These are phyloP conservation scores for Fusarium sp. DNA, from an alignment of 2,329 filamentous ascomycete genomes.

Conservation along the genomic window DNA sequence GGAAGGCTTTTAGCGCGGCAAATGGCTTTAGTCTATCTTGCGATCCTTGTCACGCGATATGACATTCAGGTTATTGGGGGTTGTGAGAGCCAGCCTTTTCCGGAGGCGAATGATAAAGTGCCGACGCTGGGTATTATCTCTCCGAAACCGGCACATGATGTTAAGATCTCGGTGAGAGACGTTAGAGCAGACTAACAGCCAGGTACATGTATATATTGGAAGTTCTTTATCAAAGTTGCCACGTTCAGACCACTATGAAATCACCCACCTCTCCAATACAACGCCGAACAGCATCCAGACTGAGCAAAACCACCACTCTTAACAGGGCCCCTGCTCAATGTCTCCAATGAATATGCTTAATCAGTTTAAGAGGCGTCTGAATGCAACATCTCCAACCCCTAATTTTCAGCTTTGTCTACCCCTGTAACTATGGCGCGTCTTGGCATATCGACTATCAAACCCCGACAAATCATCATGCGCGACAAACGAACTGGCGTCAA, in stretches of 20 bases:
- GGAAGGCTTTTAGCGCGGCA: neutral
- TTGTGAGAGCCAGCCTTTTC: neutral
- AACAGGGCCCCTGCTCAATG: accelerated
- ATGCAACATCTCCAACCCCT: neutral
- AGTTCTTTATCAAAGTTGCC: neutral
- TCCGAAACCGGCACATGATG: neutral
- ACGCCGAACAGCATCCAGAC: neutral
- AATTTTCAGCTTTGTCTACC: neutral
- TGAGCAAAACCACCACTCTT: accelerated
- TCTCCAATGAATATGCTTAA: neutral
- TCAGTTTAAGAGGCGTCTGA: neutral
- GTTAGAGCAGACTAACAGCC: too few species aligned
- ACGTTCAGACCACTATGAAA: neutral
- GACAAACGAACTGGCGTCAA: neutral
- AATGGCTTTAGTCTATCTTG: neutral
- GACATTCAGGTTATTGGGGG: neutral
- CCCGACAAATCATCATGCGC: neutral
- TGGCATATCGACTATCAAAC: accelerated
- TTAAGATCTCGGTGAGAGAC: neutral
- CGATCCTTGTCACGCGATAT: neutral
- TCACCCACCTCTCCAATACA: neutral
- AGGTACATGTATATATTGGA: accelerated
- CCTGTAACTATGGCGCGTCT: too few species aligned
- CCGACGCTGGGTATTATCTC: neutral
- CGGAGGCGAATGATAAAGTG: neutral